A percentile compares a stretch with the other conserved stretches of the same genome.
Conservation (phyloP, 1,284 basidiomycete genomes). For the Flammula alnicola region DNA sequence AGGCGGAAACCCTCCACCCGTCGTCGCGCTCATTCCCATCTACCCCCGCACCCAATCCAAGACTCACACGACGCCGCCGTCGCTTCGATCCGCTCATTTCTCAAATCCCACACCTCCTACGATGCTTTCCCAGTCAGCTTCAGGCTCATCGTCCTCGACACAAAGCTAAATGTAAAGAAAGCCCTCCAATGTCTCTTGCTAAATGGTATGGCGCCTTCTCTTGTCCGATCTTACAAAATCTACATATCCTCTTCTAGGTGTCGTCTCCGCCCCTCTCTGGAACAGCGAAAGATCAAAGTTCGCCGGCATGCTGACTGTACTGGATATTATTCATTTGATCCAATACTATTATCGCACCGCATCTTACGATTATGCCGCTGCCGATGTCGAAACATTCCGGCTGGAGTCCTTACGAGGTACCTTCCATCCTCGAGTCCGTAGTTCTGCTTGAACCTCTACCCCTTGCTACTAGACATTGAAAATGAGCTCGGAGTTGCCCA, state of each 20-base stretch:
- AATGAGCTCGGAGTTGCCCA: slow-evolving; percentile 90
- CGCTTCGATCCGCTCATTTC: slow-evolving; percentile 78
- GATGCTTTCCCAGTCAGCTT: slow-evolving; percentile 97
- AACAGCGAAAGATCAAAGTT: slow-evolving; percentile 91
- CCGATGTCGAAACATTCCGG: slow-evolving; percentile 94
- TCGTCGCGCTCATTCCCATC: slow-evolving; percentile 61
- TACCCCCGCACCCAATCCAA: slow-evolving; percentile 48
- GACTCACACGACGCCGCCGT: slow-evolving; percentile 80
- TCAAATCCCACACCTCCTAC: slow-evolving; percentile 87
- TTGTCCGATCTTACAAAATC: slow-evolving; percentile 1
- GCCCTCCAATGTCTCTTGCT: slow-evolving; percentile 88
- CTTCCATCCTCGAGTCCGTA: slow-evolving; percentile 31
- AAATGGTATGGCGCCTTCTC: slow-evolving; percentile 65
- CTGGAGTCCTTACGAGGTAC: slow-evolving; percentile 87
- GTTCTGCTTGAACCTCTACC: too few species aligned
- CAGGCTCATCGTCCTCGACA: slow-evolving; percentile 95
- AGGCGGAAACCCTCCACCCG: slow-evolving; percentile 46
- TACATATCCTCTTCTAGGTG: slow-evolving; percentile 58
- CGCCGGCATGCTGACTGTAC: slow-evolving; percentile 95
- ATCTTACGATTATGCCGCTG: slow-evolving; percentile 85
- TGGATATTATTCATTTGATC: slow-evolving; percentile 96
- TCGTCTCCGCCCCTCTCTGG: slow-evolving; percentile 99
- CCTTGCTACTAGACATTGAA: slow-evolving; percentile 81
- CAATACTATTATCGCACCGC: slow-evolving; percentile 94
- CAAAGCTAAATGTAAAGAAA: slow-evolving; percentile 92